Base-by-base conservation (phyloP, 768 basidiomycete genomes). In the Xerocomus potaroensis region DNA sequence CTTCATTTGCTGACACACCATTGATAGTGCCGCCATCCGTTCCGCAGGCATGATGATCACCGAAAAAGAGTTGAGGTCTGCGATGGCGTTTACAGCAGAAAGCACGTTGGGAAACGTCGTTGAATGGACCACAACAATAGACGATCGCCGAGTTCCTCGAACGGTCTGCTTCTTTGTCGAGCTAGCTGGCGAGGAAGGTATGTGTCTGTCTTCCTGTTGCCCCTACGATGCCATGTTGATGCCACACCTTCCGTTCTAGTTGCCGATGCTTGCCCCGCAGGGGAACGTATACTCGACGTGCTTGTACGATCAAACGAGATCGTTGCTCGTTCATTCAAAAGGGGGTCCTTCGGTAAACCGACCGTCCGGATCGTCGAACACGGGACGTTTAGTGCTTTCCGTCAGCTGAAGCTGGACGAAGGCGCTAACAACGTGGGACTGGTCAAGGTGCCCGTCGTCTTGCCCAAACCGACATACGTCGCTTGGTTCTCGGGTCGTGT, bases 401-500 rank as follows among this genome's bases (percentile, higher is more conserved):
- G 53, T n/a, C 54, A 48, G n/a, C 24, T 50, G 29, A 62, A 41
- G 21, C 39, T 44, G 9, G 57, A 63, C 22, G 41, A 45, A 29
- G 40, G 47, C 1, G 43, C 43, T 2, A 21, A 34, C 1, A 39
- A 18, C 15, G 11, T 49, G 1, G 57, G 54, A 10, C 54, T 59
- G 33, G 33, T 59, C 33, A 62, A 62, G 8, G 49, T 59, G 24
- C 61, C 56, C 0, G 50, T 61, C 12, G 50, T 58, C n/a, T n/a
- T 61, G 5, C 50, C 50, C 23, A 48, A 60, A 21, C 8, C 27
- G 14, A 26, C 18, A 3, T 42, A 45, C 1, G 41, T 48, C 0
- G 21, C 47, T 7, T 61, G 60, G 60, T 41, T 61, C 11, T 24
- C 26, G 37, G 11, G 34, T 12, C 52, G 43, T 24, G 60, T 61